phyloP scores from a whole-genome alignment of 352 stramenopile species.

The Bremia lactucae region DNA sequence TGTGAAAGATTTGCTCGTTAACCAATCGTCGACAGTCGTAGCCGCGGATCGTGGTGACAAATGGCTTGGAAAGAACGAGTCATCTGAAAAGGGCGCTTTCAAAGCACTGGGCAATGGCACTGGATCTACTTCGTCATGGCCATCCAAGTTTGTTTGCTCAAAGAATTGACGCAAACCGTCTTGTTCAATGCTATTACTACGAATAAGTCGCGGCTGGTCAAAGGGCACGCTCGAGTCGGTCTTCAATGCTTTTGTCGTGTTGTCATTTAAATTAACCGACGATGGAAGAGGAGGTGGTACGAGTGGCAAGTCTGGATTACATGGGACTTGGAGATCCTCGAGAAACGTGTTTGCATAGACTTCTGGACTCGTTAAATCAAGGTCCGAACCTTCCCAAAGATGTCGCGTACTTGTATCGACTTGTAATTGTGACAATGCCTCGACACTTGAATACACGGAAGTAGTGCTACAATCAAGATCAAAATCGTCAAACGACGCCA shows the following conservation, averaged over 20 bases:
- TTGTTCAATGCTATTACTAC: slow-evolving; percentile 61
- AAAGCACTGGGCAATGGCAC: slow-evolving; percentile 7
- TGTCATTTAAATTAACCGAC: slow-evolving; percentile 10
- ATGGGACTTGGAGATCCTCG: slow-evolving; percentile 62
- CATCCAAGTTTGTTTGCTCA: slow-evolving; percentile 46
- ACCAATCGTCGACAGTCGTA: slow-evolving; percentile 42
- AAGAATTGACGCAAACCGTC: slow-evolving; percentile 68
- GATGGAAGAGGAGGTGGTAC: slow-evolving; percentile 16
- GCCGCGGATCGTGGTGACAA: slow-evolving; percentile 12
- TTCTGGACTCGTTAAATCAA: slow-evolving; percentile 34
- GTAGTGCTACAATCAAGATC: slow-evolving; percentile 22
- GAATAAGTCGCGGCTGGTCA: slow-evolving; percentile 46
- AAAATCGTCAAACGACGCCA: slow-evolving; percentile 48
- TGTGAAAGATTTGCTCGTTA: slow-evolving; percentile 22
- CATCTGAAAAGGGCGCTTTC: slow-evolving; percentile 16
- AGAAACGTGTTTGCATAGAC: slow-evolving; percentile 59
- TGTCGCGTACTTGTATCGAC: slow-evolving; percentile 25
- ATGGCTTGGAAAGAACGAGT: slow-evolving; percentile 11
- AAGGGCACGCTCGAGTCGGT: slow-evolving; percentile 18
- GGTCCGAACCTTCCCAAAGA: slow-evolving; percentile 55
- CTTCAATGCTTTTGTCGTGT: slow-evolving; percentile 7
- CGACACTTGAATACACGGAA: slow-evolving; percentile 39
- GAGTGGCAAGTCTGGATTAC: slow-evolving; percentile 32
- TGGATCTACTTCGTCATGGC: slow-evolving; percentile 20
- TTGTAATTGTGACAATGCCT: slow-evolving; percentile 58